A percentile compares a stretch with the other conserved stretches of the same genome.
phyloP scores from a whole-genome alignment of 78 protist genomes.

The Guillardia theta region DNA sequence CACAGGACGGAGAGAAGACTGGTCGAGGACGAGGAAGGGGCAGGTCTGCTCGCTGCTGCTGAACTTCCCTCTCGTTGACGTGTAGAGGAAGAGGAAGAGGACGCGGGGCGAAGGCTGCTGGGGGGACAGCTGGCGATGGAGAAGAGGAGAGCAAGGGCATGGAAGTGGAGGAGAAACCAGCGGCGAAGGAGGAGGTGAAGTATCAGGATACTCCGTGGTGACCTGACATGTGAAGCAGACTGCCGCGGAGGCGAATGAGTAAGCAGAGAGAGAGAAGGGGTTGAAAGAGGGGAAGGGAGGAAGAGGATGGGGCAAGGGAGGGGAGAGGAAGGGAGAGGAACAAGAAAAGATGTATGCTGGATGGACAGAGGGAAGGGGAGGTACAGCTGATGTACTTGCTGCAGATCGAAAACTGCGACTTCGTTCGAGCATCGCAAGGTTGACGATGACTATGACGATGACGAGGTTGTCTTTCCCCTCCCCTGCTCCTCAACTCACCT shows the following conservation, averaged over 20 bases:
- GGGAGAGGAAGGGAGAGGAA: background rate
- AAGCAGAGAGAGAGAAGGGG: background rate
- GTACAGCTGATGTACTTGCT: background rate
- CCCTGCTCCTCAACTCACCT: no score
- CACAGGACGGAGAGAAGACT: no score
- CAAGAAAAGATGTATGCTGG: background rate
- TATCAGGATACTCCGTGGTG: no score
- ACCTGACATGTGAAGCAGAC: no score
- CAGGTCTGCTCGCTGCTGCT: no score
- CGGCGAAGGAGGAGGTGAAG: background rate
- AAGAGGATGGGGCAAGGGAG: background rate
- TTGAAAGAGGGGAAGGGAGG: background rate
- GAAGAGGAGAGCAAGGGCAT: background rate
- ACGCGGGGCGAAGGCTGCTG: background rate
- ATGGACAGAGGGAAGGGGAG: background rate
- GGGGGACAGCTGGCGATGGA: background rate
- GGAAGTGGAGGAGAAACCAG: background rate
- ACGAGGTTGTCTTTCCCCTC: no score
- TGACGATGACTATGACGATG: background rate
- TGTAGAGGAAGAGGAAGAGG: constrained; percentile 8
- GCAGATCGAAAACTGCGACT: no score
- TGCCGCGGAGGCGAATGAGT: background rate
- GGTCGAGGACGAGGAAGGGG: no score
- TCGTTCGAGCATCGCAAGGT: background rate
- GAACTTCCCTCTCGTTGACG: no score